Conservation (phyloP, 768 basidiomycete genomes). For the Mrakia frigida region DNA sequence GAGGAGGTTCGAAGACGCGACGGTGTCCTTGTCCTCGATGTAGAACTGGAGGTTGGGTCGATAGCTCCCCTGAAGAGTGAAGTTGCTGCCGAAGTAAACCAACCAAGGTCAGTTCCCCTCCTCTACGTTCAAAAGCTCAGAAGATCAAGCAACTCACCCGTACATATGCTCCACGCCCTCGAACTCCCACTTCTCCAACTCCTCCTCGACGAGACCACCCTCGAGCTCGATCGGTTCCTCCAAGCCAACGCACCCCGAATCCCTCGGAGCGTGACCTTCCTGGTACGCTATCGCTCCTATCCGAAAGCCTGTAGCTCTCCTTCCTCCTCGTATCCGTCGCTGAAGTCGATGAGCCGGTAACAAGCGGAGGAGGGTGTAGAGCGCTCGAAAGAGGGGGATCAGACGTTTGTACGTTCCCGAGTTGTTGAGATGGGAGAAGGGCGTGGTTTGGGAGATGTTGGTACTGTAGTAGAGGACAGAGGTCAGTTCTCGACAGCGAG, state of each 20-base stretch:
- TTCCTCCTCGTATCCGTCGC: conserved; percentile 17
- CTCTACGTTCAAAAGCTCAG: not conserved
- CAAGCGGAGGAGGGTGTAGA: conserved; percentile 19
- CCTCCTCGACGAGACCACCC: not conserved
- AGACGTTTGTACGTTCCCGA: conserved; percentile 24
- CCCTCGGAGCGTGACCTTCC: not conserved
- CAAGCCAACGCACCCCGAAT: conserved; percentile 8
- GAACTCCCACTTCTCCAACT: conserved; percentile 17
- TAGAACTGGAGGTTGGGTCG: conserved; percentile 18
- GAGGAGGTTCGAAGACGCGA: conserved; percentile 16
- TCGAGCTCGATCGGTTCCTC: conserved; percentile 20
- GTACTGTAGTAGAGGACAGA: not conserved
- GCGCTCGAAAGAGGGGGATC: conserved; percentile 22
- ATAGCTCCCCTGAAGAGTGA: conserved; percentile 6
- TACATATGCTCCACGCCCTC: conserved; percentile 25
- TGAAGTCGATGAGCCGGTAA: conserved; percentile 12
- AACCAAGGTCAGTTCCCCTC: not conserved
- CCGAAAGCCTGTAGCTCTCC: conserved; percentile 9
- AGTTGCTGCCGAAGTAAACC: not conserved
- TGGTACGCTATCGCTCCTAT: conserved; percentile 14
- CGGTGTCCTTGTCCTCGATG: conserved; percentile 25
- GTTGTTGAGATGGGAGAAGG: conserved; percentile 9
- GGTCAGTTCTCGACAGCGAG: not conserved
- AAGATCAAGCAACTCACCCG: conserved; percentile 12
- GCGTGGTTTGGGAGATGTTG: conserved; percentile 3